Evolutionary conservation across 163 green algal species (phyloP).

Genomic region (Chloroidium sp.): DNA sequence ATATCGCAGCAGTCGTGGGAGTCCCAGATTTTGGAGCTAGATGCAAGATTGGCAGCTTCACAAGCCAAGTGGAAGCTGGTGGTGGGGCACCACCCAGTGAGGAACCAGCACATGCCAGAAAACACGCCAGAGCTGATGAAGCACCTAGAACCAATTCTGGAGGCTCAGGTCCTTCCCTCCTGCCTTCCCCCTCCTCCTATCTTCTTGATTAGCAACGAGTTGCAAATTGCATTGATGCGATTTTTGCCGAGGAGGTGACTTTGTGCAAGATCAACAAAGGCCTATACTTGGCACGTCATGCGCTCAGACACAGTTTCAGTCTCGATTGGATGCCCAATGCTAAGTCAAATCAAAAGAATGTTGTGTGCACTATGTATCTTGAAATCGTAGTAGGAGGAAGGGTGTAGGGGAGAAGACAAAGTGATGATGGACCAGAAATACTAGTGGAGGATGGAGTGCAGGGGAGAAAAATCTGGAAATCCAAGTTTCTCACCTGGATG

Average conservation of each 20-base stretch:
- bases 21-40: slow-evolving; percentile 19
- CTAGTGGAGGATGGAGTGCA: background rate
- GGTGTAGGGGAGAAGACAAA: too few species aligned
- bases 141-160: slow-evolving; percentile 1
- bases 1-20: slow-evolving; percentile 31
- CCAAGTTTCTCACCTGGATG: background rate
- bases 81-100: slow-evolving; percentile 53
- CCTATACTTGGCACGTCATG: background rate
- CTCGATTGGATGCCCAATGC: too few species aligned
- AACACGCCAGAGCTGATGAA: slow-evolving; percentile 15
- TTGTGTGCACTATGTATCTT: too few species aligned
- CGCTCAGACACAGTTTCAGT: background rate
- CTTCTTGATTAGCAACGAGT: background rate
- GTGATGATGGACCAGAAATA: background rate
- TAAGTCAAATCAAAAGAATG: too few species aligned
- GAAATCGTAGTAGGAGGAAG: too few species aligned
- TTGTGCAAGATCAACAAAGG: background rate
- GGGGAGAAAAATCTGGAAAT: background rate
- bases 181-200: background rate
- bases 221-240: background rate
- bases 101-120: slow-evolving; percentile 41
- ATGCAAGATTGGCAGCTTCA: slow-evolving; percentile 21
- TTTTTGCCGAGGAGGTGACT: background rate
- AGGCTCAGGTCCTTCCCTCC: background rate
- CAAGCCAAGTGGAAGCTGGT: slow-evolving; percentile 45